Conservation (phyloP, 495 filamentous ascomycete species). For the Annulohypoxylon bovei region DNA sequence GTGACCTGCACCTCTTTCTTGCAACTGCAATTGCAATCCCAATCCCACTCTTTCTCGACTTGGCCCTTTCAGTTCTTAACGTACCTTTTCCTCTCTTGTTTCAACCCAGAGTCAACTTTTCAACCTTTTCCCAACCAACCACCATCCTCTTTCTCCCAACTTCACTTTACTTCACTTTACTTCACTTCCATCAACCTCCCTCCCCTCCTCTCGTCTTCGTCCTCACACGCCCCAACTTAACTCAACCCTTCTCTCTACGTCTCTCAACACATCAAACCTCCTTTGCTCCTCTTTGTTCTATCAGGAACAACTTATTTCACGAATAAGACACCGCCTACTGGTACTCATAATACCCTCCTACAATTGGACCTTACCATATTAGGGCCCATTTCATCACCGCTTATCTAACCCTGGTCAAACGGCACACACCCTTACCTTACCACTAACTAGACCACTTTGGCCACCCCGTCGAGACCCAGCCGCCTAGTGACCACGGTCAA, state of each 20-base stretch:
- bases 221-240: slow-evolving; percentile 35
- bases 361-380: slow-evolving; percentile 35
- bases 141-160: slow-evolving; percentile 21
- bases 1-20: slow-evolving; percentile 39
- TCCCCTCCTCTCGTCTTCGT: slow-evolving; percentile 31
- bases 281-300: slow-evolving; percentile 38
- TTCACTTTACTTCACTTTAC: slow-evolving; percentile 26
- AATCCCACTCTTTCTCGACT: slow-evolving; percentile 43
- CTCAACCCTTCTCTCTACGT: slow-evolving; percentile 14
- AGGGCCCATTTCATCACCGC: slow-evolving; percentile 33
- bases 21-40: background rate
- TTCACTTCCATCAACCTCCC: slow-evolving; percentile 42
- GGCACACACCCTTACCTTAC: slow-evolving; percentile 35
- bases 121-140: slow-evolving; percentile 30
- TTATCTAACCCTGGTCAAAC: slow-evolving; percentile 44
- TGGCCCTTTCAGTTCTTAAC: slow-evolving; percentile 33
- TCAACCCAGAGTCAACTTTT: slow-evolving; percentile 26
- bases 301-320: slow-evolving; percentile 13
- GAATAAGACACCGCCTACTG: slow-evolving; percentile 26
- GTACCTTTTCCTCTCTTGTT: slow-evolving; percentile 38
- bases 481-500: slow-evolving; percentile 24
- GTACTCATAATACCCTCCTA: slow-evolving; percentile 11
- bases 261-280: slow-evolving; percentile 30
- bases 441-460: slow-evolving; percentile 24
- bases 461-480: slow-evolving; percentile 38